Evolutionary conservation across 2,329 filamentous ascomycete genomes (phyloP).

Genomic region (Exophiala bonariae): DNA sequence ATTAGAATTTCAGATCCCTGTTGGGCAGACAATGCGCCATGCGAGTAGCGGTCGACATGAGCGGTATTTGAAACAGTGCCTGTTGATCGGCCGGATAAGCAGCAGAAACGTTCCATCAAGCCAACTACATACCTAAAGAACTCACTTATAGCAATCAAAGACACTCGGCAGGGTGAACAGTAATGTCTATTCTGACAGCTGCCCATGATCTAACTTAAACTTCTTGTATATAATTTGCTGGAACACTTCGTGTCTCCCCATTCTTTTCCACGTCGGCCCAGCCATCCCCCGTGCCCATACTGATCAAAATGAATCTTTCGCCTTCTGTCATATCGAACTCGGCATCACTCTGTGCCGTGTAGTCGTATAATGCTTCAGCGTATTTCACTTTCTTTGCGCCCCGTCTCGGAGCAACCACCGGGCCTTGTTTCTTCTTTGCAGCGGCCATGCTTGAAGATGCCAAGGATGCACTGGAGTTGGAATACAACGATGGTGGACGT

Average conservation of each 20-base stretch:
- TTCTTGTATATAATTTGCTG: conserved; percentile 86
- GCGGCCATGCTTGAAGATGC: conserved; percentile 49
- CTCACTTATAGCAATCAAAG: no score
- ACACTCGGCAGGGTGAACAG: no score
- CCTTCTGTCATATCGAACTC: conserved; percentile 92
- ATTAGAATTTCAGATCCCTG: no score
- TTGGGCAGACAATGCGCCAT: no score
- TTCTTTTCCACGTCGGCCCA: conserved; percentile 97
- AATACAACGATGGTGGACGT: conserved; percentile 74
- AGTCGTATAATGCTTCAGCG: conserved; percentile 90
- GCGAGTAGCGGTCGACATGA: no score
- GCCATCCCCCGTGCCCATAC: conserved; percentile 84
- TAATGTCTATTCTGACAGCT: no score
- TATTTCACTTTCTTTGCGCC: conserved; percentile 94
- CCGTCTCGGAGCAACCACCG: conserved; percentile 83
- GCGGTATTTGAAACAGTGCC: no score
- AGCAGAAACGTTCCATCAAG: no score
- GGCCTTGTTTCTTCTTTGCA: conserved; percentile 77
- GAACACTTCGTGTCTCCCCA: conserved; percentile 76
- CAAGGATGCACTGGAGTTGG: conserved; percentile 72
- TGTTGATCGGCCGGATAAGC: no score
- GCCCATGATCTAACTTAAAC: conserved; percentile 39
- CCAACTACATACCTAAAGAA: no score
- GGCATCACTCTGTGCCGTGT: conserved; percentile 77
- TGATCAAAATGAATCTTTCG: conserved; percentile 86